Percentiles rank a stretch among this genome's conserved stretches.
Evolutionary conservation across 83 land plant genomes (phyloP).

Genomic region (Larix sibirica): DNA sequence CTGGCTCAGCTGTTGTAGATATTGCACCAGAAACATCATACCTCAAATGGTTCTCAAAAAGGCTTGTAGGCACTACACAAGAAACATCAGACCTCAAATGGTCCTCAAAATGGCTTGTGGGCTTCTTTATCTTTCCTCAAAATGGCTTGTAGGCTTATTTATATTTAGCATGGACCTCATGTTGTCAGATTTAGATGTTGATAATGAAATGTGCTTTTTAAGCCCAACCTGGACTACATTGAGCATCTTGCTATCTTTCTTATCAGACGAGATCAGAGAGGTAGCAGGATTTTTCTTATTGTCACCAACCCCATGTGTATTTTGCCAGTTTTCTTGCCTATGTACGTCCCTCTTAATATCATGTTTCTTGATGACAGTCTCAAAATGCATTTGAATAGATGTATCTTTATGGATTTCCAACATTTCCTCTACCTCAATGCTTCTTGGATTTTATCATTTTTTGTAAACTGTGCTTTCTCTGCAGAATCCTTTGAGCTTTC

Average conservation of each 20-base stretch:
- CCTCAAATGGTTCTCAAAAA: not conserved
- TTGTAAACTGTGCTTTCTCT: not conserved
- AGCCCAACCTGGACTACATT: not conserved
- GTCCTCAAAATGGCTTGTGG: not conserved
- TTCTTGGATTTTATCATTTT: not conserved
- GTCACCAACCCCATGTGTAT: conserved; percentile 15
- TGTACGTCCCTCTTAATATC: not conserved
- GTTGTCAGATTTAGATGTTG: not conserved
- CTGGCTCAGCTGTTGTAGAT: not conserved
- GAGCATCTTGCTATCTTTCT: conserved; percentile 19
- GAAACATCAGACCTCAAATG: not conserved
- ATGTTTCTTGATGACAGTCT: not conserved
- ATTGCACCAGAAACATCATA: not conserved
- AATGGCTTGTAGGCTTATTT: not conserved
- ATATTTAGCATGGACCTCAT: not conserved
- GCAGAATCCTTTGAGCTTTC: not conserved
- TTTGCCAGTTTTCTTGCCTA: conserved; percentile 11
- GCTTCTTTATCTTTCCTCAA: no score
- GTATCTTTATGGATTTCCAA: not conserved
- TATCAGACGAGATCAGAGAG: not conserved
- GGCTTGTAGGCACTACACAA: not conserved
- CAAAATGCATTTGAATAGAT: not conserved
- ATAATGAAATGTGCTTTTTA: not conserved
- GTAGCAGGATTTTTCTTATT: not conserved
- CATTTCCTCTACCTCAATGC: not conserved